phyloP scores from a whole-genome alignment of 1,284 basidiomycete genomes.

The Irpex sp. region DNA sequence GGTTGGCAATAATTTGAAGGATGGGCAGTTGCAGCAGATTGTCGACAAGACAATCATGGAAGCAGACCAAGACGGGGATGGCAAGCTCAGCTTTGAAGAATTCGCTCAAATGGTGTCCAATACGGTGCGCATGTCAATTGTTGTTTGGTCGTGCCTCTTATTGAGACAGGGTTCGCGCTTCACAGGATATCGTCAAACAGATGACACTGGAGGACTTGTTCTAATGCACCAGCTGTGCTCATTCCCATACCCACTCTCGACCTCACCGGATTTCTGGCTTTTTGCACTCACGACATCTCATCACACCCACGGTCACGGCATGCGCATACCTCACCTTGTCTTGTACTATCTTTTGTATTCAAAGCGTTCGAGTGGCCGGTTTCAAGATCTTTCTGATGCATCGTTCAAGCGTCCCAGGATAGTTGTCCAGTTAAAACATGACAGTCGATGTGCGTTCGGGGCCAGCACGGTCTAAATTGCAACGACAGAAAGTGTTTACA shows the following conservation, averaged over 20 bases:
- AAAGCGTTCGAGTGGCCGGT: not conserved
- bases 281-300: not conserved
- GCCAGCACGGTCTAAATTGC: constrained; percentile 6
- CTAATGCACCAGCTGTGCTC: constrained; percentile 29
- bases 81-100: constrained; percentile 95
- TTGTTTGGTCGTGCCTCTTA: not conserved
- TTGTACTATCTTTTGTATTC: not conserved
- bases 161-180: not conserved
- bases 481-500: constrained; percentile 48
- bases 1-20: constrained; percentile 99
- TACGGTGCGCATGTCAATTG: constrained; percentile 55
- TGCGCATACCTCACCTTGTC: not conserved
- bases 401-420: not conserved
- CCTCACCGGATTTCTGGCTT: not conserved
- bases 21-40: constrained; percentile 98
- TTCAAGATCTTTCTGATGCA: not conserved
- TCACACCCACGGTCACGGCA: not conserved
- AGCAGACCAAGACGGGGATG: constrained; percentile 96
- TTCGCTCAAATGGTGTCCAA: constrained; percentile 97
- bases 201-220: constrained; percentile 97
- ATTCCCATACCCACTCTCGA: not conserved
- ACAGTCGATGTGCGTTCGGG: not conserved
- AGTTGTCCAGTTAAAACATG: not conserved
- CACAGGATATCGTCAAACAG: constrained; percentile 91
- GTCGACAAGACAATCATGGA: constrained; percentile 99